Evolutionary conservation across 1,284 basidiomycete genomes (phyloP).

Genomic region (Stygiomarasmius scandens): DNA sequence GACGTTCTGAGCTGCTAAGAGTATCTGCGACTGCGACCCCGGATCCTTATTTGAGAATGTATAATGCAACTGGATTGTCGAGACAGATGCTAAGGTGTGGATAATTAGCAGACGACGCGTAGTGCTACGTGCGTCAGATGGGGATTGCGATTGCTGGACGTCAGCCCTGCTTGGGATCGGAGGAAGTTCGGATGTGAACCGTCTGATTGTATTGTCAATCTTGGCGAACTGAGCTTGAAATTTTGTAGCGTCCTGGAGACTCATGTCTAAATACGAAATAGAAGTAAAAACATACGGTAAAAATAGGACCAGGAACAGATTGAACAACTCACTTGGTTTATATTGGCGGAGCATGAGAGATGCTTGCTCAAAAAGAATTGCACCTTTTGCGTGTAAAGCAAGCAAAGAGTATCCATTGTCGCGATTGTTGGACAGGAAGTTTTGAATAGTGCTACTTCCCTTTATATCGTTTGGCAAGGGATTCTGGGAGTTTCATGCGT

Average conservation of each 20-base stretch:
- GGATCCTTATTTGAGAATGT: slow-evolving; percentile 7
- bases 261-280: too few species aligned
- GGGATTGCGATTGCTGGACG: neutral
- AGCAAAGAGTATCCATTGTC: slow-evolving; percentile 20
- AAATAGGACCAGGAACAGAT: neutral
- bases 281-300: neutral
- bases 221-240: slow-evolving; percentile 13
- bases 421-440: slow-evolving; percentile 21
- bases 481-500: neutral
- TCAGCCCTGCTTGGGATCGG: neutral
- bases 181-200: slow-evolving; percentile 8
- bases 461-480: slow-evolving; percentile 5
- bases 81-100: slow-evolving; percentile 7
- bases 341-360: slow-evolving; percentile 19
- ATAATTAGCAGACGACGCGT: slow-evolving; percentile 8
- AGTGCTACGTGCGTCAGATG: neutral
- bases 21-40: slow-evolving; percentile 5
- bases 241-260: slow-evolving; percentile 10
- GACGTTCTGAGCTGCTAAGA: slow-evolving; percentile 10
- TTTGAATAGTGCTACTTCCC: slow-evolving; percentile 20
- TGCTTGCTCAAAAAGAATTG: slow-evolving; percentile 26
- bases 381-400: slow-evolving; percentile 26
- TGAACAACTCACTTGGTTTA: slow-evolving; percentile 16
- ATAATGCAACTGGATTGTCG: slow-evolving; percentile 11
- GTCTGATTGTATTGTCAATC: slow-evolving; percentile 7